Evolutionary conservation across 805 yeast species (phyloP), one percentile per base, ranked within the genome.

Genomic region (Kluyveromyces nonfermentans): DNA sequence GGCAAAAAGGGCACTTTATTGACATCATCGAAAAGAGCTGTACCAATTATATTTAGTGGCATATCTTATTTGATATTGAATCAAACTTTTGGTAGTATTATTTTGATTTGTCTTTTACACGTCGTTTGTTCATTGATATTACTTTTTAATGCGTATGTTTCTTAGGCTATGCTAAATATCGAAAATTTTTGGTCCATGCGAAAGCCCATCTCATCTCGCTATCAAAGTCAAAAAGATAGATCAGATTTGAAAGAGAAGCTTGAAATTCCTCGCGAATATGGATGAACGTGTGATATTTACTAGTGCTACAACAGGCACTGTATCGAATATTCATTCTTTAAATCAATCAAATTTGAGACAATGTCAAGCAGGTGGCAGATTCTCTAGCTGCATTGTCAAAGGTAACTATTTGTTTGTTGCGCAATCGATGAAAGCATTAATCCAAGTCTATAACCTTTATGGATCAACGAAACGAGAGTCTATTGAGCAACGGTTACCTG

Each of bases 41-140:
- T 70, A n/a, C 84, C 80, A 12, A 88, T 58, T 50, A 88, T 80
- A 57, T 90, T 85, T 42, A 90, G 57, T 1, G 97, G 97, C 98
- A 90, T 90, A 31, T 25, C 30, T 10, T 10, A 25, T 2, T 25
- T 14, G 3, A 25, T 4, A 6, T 25, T 10, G 7, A 10, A 25
- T 10, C 4, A 25, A 25, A 3, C 30, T 14, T 25, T 25, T 10
- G 12, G 4, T 25, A 25, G 30, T 25, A 10, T 25, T 3, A 25
- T 3, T 25, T 25, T 25, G 30, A 6, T 25, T 10, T 25, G 12
- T 22, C 7, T 22, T 22, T 25, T 25, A 4, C 7, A 25, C 3
- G 30, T 10, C 3, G 30, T 25, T 25, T 25, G 16, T 30, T 21
- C 40, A 7, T 44, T 46, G 50, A 50, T n/a, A 19, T 22, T 21